Evolutionary conservation across 2,329 filamentous ascomycete species (phyloP).

Genomic region (Colletotrichum sp.): DNA sequence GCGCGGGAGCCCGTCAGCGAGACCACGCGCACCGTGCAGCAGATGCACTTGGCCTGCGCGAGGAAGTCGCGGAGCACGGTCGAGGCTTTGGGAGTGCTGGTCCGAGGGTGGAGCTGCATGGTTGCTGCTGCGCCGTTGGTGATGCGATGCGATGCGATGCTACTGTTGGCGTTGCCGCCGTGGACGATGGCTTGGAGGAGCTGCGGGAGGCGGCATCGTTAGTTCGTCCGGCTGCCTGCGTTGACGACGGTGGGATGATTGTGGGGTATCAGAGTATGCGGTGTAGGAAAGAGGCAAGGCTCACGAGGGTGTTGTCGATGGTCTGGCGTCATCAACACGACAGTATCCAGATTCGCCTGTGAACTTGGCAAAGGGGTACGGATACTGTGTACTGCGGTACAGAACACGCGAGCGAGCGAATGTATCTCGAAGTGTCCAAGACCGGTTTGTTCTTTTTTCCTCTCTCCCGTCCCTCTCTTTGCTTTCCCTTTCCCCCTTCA

Average conservation of each 20-base stretch:
- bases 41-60: conserved; percentile 11
- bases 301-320: background rate
- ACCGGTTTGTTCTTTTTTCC: background rate
- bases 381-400: background rate
- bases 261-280: background rate
- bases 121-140: background rate
- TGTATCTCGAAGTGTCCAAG: background rate
- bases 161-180: background rate
- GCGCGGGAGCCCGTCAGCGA: conserved; percentile 17
- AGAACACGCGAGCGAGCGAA: background rate
- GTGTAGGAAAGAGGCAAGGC: background rate
- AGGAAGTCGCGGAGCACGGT: conserved; percentile 21
- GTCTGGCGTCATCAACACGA: conserved; percentile 10
- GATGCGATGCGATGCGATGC: background rate
- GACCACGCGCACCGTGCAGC: conserved; percentile 22
- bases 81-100: conserved; percentile 16
- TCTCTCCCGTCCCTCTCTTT: background rate
- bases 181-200: background rate
- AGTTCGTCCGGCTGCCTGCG: background rate
- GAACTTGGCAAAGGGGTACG: background rate
- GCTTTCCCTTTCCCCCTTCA: background rate
- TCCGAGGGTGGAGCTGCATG: conserved; percentile 21
- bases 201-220: background rate
- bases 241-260: background rate
- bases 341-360: background rate